Evolutionary conservation across 1,284 basidiomycete genomes (phyloP).

Genomic region (Cryptococcus sp.): DNA sequence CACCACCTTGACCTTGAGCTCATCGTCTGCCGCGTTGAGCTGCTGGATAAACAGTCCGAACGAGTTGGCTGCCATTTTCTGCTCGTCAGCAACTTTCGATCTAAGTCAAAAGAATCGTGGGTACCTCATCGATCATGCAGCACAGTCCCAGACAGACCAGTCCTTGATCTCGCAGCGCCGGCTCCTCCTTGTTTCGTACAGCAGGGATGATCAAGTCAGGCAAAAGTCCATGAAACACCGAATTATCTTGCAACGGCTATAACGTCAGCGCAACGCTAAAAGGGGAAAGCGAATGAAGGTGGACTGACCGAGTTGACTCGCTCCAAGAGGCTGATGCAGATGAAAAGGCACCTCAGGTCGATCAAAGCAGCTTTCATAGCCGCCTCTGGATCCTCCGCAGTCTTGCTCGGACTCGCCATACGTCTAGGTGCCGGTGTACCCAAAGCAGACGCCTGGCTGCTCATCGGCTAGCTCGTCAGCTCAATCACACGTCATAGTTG

Average conservation of each 20-base stretch:
- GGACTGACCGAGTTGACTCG: constrained; percentile 73
- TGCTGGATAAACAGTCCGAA: constrained; percentile 85
- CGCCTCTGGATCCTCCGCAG: constrained; percentile 30
- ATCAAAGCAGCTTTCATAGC: constrained; percentile 55
- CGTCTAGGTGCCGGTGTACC: constrained; percentile 16
- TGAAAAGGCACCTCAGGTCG: constrained; percentile 75
- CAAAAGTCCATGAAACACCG: constrained; percentile 83
- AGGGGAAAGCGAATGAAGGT: neutral
- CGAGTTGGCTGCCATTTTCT: constrained; percentile 85
- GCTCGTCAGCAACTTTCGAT: constrained; percentile 4
- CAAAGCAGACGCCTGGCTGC: constrained; percentile 16
- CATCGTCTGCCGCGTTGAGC: constrained; percentile 67
- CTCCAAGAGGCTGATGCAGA: constrained; percentile 87
- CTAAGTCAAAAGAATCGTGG: too few species aligned
- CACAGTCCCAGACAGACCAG: constrained; percentile 80
- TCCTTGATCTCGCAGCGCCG: constrained; percentile 76
- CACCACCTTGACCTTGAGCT: constrained; percentile 72
- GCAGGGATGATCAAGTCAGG: constrained; percentile 86
- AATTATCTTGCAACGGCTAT: constrained; percentile 87
- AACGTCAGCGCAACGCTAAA: constrained; percentile 5
- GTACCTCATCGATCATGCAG: constrained; percentile 73
- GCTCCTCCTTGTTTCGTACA: constrained; percentile 73
- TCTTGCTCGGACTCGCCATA: constrained; percentile 11
- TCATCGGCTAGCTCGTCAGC: constrained; percentile 5
- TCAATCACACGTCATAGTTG: too few species aligned